Conservation (phyloP, 202 grass and related monocot species). For the Setaria viridis region DNA sequence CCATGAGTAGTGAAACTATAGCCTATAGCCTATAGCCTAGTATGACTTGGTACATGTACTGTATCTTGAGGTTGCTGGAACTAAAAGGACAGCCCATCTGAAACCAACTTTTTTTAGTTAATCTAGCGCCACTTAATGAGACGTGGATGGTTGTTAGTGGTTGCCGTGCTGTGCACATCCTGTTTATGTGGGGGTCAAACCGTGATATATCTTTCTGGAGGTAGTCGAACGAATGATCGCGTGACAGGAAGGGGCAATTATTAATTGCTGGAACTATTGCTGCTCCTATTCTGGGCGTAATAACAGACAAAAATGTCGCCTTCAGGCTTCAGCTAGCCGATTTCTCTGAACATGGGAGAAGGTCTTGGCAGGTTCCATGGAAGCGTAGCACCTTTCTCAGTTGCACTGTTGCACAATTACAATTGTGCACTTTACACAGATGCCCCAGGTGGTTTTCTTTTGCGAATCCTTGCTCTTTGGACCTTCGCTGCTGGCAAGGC, state of each 20-base stretch:
- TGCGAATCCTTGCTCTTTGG: too few relatives aligned
- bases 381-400: background rate
- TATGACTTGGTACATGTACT: background rate
- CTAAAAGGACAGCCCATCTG: background rate
- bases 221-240: background rate
- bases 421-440: background rate
- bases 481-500: background rate
- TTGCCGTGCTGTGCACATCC: slow-evolving; percentile 1
- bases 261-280: background rate
- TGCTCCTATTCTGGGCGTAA: background rate
- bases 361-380: background rate
- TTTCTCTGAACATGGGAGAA: background rate
- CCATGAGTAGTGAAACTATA: background rate
- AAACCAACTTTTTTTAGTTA: background rate
- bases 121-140: background rate
- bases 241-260: background rate
- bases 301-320: background rate
- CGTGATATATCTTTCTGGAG: background rate
- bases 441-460: background rate
- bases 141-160: slow-evolving; percentile 19
- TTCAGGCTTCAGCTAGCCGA: background rate
- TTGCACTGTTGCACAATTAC: background rate
- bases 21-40: background rate
- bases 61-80: too few relatives aligned
- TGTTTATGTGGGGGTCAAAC: background rate